Base-by-base conservation (phyloP, 768 basidiomycete genomes). In the Tulasnella sp. region DNA sequence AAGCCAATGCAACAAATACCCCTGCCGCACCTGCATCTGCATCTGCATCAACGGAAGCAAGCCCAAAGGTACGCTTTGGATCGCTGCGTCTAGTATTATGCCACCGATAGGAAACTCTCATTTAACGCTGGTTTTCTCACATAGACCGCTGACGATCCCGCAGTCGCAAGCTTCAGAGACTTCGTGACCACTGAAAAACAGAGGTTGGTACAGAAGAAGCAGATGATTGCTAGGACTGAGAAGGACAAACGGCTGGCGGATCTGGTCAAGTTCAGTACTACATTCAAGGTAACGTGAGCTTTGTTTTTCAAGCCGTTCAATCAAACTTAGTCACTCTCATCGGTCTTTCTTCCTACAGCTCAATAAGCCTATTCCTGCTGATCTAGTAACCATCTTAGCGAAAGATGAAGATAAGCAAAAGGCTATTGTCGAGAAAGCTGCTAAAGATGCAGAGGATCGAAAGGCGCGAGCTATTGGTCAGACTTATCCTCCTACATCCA, bases 171-270 rank as follows among this genome's bases (percentile, higher is more conserved):
- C 23, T 95, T 97, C 80, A 81, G 89, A 59, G 85, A 91, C 66
- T 98, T 97, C 67, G 92, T 99, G 34, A 85, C 86, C 1, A 84
- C 81, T 65, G 96, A 98, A 74, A 88, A 86, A 69, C 87, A 96
- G 68, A 80, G 88, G 53, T 73, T 96, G 60, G 86, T 88, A 47
- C 86, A 91, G 74, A 95, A 94, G 79, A 82, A 88, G 70, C 88
- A 91, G 67, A 85, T 86, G 13, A 73, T 94, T 47, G 82, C 84
- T 52, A 94, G 93, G 78, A 87, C 79, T 67, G 94, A 97, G 70
- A 88, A 94, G 83, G 92, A 98, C 71, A 89, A 88, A 69, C 84
- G 88, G 63, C 82, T 96, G 76, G 87, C 91, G 9, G 95, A 98
- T 44, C 76, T 98, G 38, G 80, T 93, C 70, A 88, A 88, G 72